Evolutionary conservation across 2,329 filamentous ascomycete genomes (phyloP).

Genomic region (Arthrobotrys sinensis): DNA sequence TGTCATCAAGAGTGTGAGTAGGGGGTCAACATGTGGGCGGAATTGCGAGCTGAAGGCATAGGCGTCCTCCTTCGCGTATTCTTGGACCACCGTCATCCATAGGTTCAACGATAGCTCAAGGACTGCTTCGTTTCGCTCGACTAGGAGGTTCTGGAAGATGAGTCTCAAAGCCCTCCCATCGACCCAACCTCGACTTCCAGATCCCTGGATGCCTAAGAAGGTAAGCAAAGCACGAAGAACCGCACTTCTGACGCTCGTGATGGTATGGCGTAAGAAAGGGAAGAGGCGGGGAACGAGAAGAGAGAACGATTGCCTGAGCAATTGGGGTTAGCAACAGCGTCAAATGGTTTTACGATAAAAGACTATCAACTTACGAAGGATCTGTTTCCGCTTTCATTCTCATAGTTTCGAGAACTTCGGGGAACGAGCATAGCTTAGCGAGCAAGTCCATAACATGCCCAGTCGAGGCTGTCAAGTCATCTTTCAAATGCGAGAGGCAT

Average conservation of each 20-base stretch:
- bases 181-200: slow-evolving; percentile 88
- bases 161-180: slow-evolving; percentile 89
- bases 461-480: slow-evolving; percentile 96
- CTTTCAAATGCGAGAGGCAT: slow-evolving; percentile 94
- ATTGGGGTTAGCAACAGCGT: slow-evolving; percentile 43
- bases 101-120: slow-evolving; percentile 87
- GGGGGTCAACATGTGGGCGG: slow-evolving; percentile 80
- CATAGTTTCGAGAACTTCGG: slow-evolving; percentile 93
- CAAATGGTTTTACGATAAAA: background rate
- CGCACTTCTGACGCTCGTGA: slow-evolving; percentile 92
- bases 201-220: slow-evolving; percentile 87
- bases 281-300: slow-evolving; percentile 93
- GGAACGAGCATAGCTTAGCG: slow-evolving; percentile 94
- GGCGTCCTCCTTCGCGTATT: slow-evolving; percentile 75
- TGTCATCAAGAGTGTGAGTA: slow-evolving; percentile 87
- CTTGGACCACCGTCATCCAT: slow-evolving; percentile 83
- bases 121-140: slow-evolving; percentile 83
- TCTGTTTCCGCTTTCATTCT: slow-evolving; percentile 71
- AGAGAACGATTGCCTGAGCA: slow-evolving; percentile 80
- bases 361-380: slow-evolving; percentile 62
- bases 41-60: slow-evolving; percentile 81
- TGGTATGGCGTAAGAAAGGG: slow-evolving; percentile 95
- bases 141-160: slow-evolving; percentile 93
- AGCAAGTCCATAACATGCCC: slow-evolving; percentile 98
- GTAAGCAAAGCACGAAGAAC: slow-evolving; percentile 93